Evolutionary conservation across 1,284 basidiomycete species (phyloP).

Genomic region (Peniophora sp.): DNA sequence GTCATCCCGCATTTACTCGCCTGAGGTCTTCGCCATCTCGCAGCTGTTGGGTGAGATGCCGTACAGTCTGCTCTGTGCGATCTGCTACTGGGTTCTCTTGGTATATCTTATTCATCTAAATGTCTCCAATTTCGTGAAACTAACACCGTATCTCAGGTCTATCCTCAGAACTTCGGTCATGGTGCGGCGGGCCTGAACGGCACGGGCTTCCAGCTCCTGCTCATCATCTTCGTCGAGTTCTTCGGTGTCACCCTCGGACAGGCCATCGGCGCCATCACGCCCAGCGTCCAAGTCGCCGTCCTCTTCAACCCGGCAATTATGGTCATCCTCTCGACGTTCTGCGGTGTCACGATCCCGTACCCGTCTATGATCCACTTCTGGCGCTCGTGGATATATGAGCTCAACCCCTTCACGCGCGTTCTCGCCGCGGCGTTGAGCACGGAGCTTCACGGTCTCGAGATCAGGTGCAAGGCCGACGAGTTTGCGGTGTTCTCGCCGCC

Average conservation of each 20-base stretch:
- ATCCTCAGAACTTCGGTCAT: slow-evolving; percentile 66
- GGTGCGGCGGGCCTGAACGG: slow-evolving; percentile 51
- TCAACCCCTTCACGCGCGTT: slow-evolving; percentile 65
- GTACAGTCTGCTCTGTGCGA: slow-evolving; percentile 64
- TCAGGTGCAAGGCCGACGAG: slow-evolving; percentile 63
- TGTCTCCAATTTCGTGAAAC: not conserved
- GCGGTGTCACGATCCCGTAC: slow-evolving; percentile 77
- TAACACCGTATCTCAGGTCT: slow-evolving; percentile 34
- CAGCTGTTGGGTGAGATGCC: slow-evolving; percentile 83
- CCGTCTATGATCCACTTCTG: slow-evolving; percentile 66
- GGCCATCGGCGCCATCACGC: slow-evolving; percentile 68
- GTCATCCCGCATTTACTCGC: slow-evolving; percentile 71
- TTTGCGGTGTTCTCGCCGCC: slow-evolving; percentile 69
- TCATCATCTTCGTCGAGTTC: slow-evolving; percentile 64
- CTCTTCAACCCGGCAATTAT: slow-evolving; percentile 78
- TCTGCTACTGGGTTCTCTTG: slow-evolving; percentile 76
- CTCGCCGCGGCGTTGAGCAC: slow-evolving; percentile 72
- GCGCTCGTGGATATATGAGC: slow-evolving; percentile 67
- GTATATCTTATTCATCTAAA: slow-evolving; percentile 21
- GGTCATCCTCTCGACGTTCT: slow-evolving; percentile 66
- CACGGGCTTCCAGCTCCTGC: slow-evolving; percentile 69
- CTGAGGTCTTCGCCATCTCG: slow-evolving; percentile 78
- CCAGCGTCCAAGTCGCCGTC: slow-evolving; percentile 63
- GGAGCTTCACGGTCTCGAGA: slow-evolving; percentile 67
- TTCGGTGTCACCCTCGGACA: slow-evolving; percentile 78